A percentile compares a stretch with the other conserved stretches of the same genome.
These are phyloP conservation scores for Fusarium concolor DNA, from an alignment of 2,329 filamentous ascomycete species.

Conservation along the genomic window DNA sequence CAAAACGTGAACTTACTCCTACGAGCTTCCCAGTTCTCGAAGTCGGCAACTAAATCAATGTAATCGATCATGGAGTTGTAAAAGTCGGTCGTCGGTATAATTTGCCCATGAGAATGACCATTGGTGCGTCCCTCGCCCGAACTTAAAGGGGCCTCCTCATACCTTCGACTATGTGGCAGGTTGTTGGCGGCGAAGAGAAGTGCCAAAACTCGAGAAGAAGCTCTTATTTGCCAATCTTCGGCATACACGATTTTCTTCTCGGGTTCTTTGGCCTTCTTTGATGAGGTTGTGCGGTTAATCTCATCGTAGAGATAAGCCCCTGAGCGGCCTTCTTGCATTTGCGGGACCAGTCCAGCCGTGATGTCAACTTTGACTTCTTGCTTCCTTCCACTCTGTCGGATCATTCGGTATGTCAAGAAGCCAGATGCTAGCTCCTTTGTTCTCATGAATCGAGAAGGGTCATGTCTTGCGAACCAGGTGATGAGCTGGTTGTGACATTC, in stretches of 20 bases:
- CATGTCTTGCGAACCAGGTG: conserved; percentile 80
- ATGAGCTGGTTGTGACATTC: conserved; percentile 82
- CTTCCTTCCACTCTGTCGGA: conserved; percentile 76
- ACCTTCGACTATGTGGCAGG: conserved; percentile 53
- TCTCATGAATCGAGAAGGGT: conserved; percentile 74
- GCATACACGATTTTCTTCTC: conserved; percentile 72
- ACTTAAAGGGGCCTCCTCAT: conserved; percentile 39
- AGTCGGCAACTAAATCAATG: conserved; percentile 85
- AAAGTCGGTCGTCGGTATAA: conserved; percentile 84
- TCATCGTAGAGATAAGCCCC: conserved; percentile 82
- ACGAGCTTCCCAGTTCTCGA: conserved; percentile 86
- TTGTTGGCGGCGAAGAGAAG: conserved; percentile 87
- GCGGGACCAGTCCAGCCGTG: conserved; percentile 77
- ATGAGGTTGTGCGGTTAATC: conserved; percentile 65
- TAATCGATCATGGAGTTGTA: conserved; percentile 90
- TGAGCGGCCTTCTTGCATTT: conserved; percentile 73
- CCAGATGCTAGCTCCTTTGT: conserved; percentile 81
- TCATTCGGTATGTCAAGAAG: conserved; percentile 85
- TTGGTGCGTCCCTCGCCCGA: conserved; percentile 44
- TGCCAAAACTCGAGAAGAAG: conserved; percentile 82
- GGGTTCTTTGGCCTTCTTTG: conserved; percentile 67
- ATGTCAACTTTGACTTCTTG: conserved; percentile 69
- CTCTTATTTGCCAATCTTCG: conserved; percentile 91
- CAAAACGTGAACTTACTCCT: conserved; percentile 85
- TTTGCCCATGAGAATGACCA: conserved; percentile 64